Conservation (phyloP, 345 rosid species). For the Populus davidiana region DNA sequence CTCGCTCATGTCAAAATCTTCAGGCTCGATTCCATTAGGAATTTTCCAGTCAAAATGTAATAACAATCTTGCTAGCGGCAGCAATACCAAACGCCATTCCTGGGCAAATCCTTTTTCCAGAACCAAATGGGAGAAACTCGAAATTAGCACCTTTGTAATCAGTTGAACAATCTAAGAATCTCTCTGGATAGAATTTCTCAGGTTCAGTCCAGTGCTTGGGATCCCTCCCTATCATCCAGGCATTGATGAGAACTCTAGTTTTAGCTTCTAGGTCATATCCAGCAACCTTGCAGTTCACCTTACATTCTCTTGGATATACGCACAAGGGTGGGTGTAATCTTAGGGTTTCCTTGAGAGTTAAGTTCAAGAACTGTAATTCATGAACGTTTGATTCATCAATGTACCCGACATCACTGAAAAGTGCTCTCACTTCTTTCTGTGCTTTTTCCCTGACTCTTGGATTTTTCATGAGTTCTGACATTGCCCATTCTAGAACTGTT, state of each 20-base stretch:
- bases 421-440: background rate
- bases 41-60: background rate
- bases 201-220: background rate
- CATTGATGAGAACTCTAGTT: background rate
- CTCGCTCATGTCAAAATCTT: constrained; percentile 7
- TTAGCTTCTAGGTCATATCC: background rate
- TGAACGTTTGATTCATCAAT: background rate
- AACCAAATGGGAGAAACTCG: constrained; percentile 1
- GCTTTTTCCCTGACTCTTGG: background rate
- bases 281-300: background rate
- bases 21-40: background rate
- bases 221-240: background rate
- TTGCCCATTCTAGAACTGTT: constrained; percentile 1
- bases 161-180: background rate
- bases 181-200: background rate
- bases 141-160: background rate
- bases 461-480: constrained; percentile 2
- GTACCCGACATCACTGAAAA: background rate
- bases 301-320: background rate
- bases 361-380: background rate
- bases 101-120: background rate
- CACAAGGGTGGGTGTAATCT: background rate
- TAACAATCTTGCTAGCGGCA: background rate
- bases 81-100: background rate
- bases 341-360: background rate